These are phyloP conservation scores for Dothistroma septosporum DNA, from an alignment of 2,329 filamentous ascomycete genomes.

Conservation along the genomic window DNA sequence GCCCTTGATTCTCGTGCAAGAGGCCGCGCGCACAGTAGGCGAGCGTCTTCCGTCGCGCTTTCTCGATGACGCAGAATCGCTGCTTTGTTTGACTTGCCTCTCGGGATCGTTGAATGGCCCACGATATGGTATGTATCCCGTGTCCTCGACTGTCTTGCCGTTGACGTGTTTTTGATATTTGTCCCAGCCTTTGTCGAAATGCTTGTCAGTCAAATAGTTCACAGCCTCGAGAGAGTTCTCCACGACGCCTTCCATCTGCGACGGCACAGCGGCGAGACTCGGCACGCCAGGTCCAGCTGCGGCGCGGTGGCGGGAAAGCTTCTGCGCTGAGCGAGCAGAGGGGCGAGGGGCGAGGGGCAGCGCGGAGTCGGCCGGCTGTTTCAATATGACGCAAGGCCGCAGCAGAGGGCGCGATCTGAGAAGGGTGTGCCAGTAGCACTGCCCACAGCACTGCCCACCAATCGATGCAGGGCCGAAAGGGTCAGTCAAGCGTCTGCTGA, in stretches of 20 bases:
- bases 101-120: neutral
- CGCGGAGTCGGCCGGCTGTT: slow-evolving; percentile 1
- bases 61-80: slow-evolving; percentile 5
- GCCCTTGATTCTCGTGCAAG: slow-evolving; percentile 16
- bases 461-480: neutral
- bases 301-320: neutral
- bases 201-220: slow-evolving; percentile 24
- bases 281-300: neutral
- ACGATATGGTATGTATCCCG: slow-evolving; percentile 7
- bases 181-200: slow-evolving; percentile 31
- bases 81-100: slow-evolving; percentile 3
- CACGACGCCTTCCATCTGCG: slow-evolving; percentile 22
- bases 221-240: slow-evolving; percentile 27
- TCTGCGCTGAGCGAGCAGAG: neutral
- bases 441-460: neutral
- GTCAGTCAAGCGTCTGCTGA: neutral
- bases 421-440: neutral
- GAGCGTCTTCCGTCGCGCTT: slow-evolving; percentile 8
- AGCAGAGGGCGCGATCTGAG: neutral
- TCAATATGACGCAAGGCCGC: neutral
- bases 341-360: neutral
- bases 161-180: slow-evolving; percentile 16
- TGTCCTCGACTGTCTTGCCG: slow-evolving; percentile 20
- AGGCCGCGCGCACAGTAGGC: slow-evolving; percentile 6
- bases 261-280: neutral